Conservation (phyloP, 2,329 filamentous ascomycete species). For the Trichoderma gracile region DNA sequence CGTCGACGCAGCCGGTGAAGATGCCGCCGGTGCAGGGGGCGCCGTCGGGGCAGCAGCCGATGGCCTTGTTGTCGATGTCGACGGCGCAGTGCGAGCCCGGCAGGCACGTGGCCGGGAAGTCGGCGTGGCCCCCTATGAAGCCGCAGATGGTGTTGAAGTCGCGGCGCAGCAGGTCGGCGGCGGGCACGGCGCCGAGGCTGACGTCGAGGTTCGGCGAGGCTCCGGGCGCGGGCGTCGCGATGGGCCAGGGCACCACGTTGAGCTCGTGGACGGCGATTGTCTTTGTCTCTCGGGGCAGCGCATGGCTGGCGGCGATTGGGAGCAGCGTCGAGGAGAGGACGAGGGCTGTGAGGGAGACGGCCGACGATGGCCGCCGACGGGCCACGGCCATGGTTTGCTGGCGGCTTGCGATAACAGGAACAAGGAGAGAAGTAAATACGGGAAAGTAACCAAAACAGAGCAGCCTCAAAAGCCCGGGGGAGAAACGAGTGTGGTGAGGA, state of each 20-base stretch:
- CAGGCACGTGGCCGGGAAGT: constrained; percentile 57
- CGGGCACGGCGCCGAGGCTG: not conserved
- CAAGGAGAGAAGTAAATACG: not conserved
- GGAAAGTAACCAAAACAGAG: not conserved
- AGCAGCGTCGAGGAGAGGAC: constrained; percentile 31
- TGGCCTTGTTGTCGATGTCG: constrained; percentile 49
- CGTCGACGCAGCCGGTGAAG: constrained; percentile 59
- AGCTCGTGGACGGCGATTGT: constrained; percentile 42
- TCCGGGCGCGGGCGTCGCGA: constrained; percentile 44
- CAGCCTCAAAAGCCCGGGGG: not conserved
- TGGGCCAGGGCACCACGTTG: constrained; percentile 45
- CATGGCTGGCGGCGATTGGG: constrained; percentile 40
- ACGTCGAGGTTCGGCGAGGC: constrained; percentile 41
- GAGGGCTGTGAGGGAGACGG: constrained; percentile 12
- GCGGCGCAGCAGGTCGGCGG: constrained; percentile 36
- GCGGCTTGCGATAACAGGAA: not conserved
- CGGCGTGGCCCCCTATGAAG: constrained; percentile 54
- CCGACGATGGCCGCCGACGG: constrained; percentile 16
- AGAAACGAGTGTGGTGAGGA: not conserved
- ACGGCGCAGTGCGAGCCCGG: constrained; percentile 60
- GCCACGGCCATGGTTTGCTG: constrained; percentile 20
- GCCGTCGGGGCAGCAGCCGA: constrained; percentile 58
- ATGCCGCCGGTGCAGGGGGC: constrained; percentile 55
- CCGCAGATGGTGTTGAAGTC: constrained; percentile 59
- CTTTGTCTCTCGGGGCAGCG: constrained; percentile 45